These are phyloP conservation scores for Hymenoscyphus fructigenus DNA, from an alignment of 2,329 filamentous ascomycete species.

Conservation along the genomic window DNA sequence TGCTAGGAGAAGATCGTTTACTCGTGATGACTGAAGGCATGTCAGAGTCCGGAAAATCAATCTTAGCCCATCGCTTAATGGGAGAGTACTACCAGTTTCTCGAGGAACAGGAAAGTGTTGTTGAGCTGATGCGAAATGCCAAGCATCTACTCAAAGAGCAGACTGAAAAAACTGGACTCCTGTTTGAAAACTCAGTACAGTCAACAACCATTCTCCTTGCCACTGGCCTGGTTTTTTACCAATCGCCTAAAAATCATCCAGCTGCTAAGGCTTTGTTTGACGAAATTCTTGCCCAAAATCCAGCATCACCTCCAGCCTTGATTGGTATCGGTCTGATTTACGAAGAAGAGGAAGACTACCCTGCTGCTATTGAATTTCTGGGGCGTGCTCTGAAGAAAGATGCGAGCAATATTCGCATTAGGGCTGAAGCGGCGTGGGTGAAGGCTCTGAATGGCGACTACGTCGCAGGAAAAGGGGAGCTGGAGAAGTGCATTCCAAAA, in stretches of 20 bases:
- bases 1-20: constrained; percentile 76
- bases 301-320: constrained; percentile 74
- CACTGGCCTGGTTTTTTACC: constrained; percentile 86
- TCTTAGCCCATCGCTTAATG: constrained; percentile 80
- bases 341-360: constrained; percentile 89
- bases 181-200: constrained; percentile 69
- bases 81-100: constrained; percentile 79
- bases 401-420: constrained; percentile 71
- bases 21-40: constrained; percentile 78
- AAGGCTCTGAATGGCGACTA: constrained; percentile 80
- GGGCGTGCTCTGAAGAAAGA: constrained; percentile 73
- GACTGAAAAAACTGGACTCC: constrained; percentile 64
- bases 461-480: constrained; percentile 61
- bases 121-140: constrained; percentile 77
- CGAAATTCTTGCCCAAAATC: constrained; percentile 72
- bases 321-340: constrained; percentile 90
- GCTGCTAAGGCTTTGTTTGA: constrained; percentile 89
- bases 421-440: constrained; percentile 89
- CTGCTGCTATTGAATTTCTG: constrained; percentile 78
- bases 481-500: constrained; percentile 67
- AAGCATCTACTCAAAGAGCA: constrained; percentile 60
- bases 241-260: constrained; percentile 83
- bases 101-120: constrained; percentile 80
- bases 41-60: constrained; percentile 61
- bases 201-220: constrained; percentile 75